Base-by-base conservation (phyloP, 2,329 filamentous ascomycete species). In the Aschersonia sp. region DNA sequence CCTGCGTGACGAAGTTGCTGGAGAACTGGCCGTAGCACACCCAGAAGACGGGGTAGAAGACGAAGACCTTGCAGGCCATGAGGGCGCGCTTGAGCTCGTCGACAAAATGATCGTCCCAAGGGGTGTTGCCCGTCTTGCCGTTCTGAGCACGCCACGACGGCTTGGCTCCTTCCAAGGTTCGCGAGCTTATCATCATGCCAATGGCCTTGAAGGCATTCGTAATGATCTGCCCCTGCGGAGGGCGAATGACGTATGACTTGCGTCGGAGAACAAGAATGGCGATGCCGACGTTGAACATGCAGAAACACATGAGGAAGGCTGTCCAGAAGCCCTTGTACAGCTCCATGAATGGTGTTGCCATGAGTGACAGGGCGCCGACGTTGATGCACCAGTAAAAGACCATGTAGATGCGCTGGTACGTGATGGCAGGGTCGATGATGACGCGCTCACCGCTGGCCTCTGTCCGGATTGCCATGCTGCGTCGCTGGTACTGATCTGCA, bases 381-480 rank as follows among this genome's bases (percentile, higher is more conserved):
- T 88, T 87, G 59, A 87, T 85, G 64, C 78, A 82, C 61, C 74
- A 72, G 64, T 86, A 86, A 67, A 85, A 86, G 58, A 85, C 75
- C 78, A 80, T 84, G 69, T 84, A 85, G 51, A 85, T 78, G 45
- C 79, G 72, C 56, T 82, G 77, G 52, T 81, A 74, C 1, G 82
- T 85, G 48, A 84, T 68, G 40, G 74, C 70, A 0, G 81, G 80
- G 54, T 85, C 81, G 30, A 84, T 74, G 52, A 86, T 72, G 47
- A 85, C 78, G 68, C 72, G 68, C 61, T 78, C 72, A 40, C 75
- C 76, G 5, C 54, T 62, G 53, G 67, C 61, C 43, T 73, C 62
- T 2, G 68, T 72, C 55, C 66, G 68, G 45, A 78, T 58, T 30
- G 67, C 69, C 67, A 72, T 78, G 49, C 57, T 54, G 45, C 63